Percentiles rank a stretch among this genome's conserved stretches.
Conservation (phyloP, 306 rosid species). For the Cyamopsis tetragonoloba region DNA sequence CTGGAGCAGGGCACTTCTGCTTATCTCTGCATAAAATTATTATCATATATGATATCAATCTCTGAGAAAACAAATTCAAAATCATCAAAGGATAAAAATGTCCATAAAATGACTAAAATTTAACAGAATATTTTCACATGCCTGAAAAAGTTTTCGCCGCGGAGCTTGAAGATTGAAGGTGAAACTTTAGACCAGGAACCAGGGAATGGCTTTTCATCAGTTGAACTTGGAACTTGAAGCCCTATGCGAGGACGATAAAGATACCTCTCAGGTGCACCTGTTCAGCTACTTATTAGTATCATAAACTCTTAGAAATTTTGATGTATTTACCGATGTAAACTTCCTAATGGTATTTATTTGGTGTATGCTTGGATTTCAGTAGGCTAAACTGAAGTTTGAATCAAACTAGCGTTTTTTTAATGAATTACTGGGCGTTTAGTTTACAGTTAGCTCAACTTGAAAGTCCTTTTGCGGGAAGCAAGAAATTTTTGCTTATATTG, state of each 20-base stretch:
- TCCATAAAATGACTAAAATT: not conserved
- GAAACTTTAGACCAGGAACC: conserved; percentile 69
- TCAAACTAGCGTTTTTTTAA: too few relatives aligned
- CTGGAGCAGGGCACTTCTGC: conserved; percentile 65
- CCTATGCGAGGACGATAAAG: conserved; percentile 64
- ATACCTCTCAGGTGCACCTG: conserved; percentile 71
- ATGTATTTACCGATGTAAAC: not conserved
- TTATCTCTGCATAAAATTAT: conserved; percentile 54
- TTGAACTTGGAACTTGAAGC: conserved; percentile 45
- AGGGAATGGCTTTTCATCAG: conserved; percentile 44
- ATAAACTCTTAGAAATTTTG: not conserved
- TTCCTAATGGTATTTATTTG: too few relatives aligned
- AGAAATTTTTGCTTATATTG: too few relatives aligned
- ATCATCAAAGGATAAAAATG: not conserved
- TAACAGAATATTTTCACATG: conserved; percentile 28
- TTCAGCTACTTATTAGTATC: conserved; percentile 15
- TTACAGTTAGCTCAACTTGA: too few relatives aligned
- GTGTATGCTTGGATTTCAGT: too few relatives aligned
- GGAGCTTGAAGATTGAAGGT: conserved; percentile 77
- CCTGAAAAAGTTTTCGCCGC: conserved; percentile 78
- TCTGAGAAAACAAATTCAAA: not conserved
- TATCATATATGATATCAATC: conserved; percentile 4
- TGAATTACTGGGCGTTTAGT: too few relatives aligned
- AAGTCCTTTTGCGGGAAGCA: too few relatives aligned
- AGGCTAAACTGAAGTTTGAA: too few relatives aligned